Evolutionary conservation across 768 basidiomycete genomes (phyloP).

Genomic region (Pleurotus salmoneostramineus): DNA sequence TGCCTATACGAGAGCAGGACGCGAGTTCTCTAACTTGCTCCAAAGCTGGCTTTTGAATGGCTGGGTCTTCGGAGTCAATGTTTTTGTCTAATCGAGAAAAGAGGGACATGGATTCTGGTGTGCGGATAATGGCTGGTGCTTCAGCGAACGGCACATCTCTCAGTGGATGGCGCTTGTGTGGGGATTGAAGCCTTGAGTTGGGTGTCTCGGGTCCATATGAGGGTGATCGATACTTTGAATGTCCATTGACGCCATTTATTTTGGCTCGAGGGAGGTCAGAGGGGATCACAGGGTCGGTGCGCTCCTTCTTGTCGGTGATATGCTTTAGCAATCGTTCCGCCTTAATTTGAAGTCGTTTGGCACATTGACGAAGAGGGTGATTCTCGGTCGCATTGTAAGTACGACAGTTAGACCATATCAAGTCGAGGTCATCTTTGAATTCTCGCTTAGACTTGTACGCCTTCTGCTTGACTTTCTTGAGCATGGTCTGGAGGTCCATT

Average conservation of each 20-base stretch:
- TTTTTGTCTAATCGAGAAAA: conserved; percentile 55
- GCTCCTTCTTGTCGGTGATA: conserved; percentile 85
- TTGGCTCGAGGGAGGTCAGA: conserved; percentile 31
- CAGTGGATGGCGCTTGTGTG: conserved; percentile 22
- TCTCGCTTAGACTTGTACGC: conserved; percentile 92
- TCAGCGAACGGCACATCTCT: conserved; percentile 57
- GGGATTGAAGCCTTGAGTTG: conserved; percentile 22
- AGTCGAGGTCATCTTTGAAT: conserved; percentile 90
- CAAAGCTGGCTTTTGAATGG: conserved; percentile 13
- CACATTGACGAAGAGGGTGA: conserved; percentile 85
- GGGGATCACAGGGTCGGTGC: conserved; percentile 67
- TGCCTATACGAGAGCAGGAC: conserved; percentile 30
- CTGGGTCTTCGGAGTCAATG: conserved; percentile 4
- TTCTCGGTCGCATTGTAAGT: conserved; percentile 89
- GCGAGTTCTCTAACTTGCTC: conserved; percentile 33
- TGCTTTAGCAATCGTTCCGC: conserved; percentile 84
- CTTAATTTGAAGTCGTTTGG: conserved; percentile 76
- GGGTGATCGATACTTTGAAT: conserved; percentile 35
- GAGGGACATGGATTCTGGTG: conserved; percentile 66
- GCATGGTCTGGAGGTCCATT: conserved; percentile 94
- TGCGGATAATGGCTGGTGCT: conserved; percentile 64
- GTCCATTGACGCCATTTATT: conserved; percentile 40
- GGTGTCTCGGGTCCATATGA: conserved; percentile 22
- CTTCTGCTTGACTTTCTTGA: conserved; percentile 89
- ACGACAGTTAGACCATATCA: conserved; percentile 96